Evolutionary conservation across 73 alveolate genomes (phyloP), one percentile per base, ranked within the genome.

Genomic region (Blepharisma stoltei): DNA sequence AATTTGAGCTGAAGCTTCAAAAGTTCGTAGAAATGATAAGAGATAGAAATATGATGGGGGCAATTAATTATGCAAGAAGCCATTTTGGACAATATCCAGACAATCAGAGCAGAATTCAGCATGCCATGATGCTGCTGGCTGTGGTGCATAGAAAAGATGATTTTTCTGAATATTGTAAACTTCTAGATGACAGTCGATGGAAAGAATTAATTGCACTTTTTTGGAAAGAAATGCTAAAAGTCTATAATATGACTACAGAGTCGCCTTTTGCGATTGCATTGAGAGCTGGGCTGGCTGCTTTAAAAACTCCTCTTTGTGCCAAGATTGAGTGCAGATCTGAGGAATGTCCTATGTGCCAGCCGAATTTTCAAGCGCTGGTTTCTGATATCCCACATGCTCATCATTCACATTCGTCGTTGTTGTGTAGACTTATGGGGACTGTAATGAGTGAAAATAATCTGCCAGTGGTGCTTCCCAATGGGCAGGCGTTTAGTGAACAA

Each of bases 401-500:
- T 14, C 73, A 60, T 60, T 60, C 73, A 1, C 73, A 60, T 14
- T 14, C 73, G 11, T 60, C 37, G 37, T 2, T 60, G 14, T 8
- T 60, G 14, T 60, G 73, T 60, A 60, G 73, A 38, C 14, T 60
- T 18, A n/a, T 60, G 14, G 49, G 46, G 14, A 25, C 46, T 18
- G 18, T 38, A 14, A 60, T 60, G 37, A 38, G 23, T 60, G 73
- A 60, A 60, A n/a, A 60, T 60, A 60, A 60, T 25, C 47, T 38
- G 5, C 73, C 73, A 2, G 48, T 60, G 0, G 73, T 25, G 14
- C 23, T 60, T 8, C 73, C 73, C 5, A 60, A 60, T 60, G 73
- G 73, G 4, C 73, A 60, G 46, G 46, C 45, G 14, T 60, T 60
- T 60, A 60, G 73, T 60, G 73, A 60, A 25, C 73, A 60, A 38